phyloP scores from a whole-genome alignment of 2,329 filamentous ascomycete species.

The Podosphaera fusca region DNA sequence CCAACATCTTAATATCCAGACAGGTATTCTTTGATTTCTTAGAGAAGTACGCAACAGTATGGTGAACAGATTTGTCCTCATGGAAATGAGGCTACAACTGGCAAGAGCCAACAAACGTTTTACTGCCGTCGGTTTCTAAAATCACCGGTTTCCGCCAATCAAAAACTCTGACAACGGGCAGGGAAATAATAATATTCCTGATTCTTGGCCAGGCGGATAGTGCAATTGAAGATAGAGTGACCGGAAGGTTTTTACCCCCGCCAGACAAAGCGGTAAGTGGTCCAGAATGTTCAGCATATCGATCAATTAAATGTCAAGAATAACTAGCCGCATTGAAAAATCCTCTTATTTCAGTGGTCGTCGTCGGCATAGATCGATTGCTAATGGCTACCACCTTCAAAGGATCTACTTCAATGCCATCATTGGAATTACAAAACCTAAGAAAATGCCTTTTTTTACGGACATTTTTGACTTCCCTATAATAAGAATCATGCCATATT shows the following conservation, averaged over 20 bases:
- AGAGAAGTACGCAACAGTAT: no score
- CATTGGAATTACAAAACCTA: background rate
- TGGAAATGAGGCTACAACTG: no score
- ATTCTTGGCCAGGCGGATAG: no score
- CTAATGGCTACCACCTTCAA: background rate
- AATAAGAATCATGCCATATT: background rate
- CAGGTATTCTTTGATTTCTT: no score
- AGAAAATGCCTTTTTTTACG: background rate
- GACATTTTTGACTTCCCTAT: background rate
- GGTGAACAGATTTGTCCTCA: no score
- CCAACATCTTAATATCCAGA: no score
- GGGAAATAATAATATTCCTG: no score
- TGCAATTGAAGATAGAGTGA: background rate
- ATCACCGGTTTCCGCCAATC: no score
- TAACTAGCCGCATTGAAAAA: background rate
- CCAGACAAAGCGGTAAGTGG: background rate
- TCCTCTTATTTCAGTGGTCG: background rate
- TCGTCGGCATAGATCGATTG: background rate
- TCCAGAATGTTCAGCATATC: background rate
- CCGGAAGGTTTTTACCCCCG: background rate
- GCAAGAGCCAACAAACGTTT: no score
- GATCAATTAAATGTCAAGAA: background rate
- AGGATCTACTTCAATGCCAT: background rate
- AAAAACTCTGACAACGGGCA: no score
- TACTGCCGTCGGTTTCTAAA: no score